Percentiles rank a stretch among this genome's conserved stretches.
Evolutionary conservation across 1,139 yeast species (phyloP).

Genomic region (Eremothecium sinecaudum): DNA sequence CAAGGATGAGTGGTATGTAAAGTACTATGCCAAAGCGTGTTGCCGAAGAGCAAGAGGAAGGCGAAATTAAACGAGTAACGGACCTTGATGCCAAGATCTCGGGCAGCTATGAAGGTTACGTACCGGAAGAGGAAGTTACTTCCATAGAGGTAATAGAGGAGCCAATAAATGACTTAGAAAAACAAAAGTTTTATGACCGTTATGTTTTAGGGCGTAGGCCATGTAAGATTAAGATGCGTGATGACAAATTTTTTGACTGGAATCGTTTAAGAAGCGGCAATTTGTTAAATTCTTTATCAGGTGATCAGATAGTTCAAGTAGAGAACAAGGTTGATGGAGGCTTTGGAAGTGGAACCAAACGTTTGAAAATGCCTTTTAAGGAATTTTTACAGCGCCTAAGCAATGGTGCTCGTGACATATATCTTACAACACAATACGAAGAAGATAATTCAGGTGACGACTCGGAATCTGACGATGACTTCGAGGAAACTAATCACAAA

Average conservation of each 20-base stretch:
- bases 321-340: slow-evolving; percentile 51
- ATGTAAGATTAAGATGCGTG: slow-evolving; percentile 18
- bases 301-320: slow-evolving; percentile 39
- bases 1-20: no score
- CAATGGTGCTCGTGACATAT: slow-evolving; percentile 38
- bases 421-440: slow-evolving; percentile 62
- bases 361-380: slow-evolving; percentile 41
- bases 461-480: slow-evolving; percentile 19
- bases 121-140: slow-evolving; percentile 7
- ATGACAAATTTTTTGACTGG: slow-evolving; percentile 13
- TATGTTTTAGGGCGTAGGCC: slow-evolving; percentile 18
- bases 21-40: slow-evolving; percentile 2
- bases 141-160: slow-evolving; percentile 14
- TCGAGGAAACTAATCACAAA: slow-evolving; percentile 14
- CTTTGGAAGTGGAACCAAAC: slow-evolving; percentile 52
- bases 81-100: slow-evolving; percentile 10
- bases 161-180: slow-evolving; percentile 13
- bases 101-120: slow-evolving; percentile 13
- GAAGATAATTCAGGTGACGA: slow-evolving; percentile 30
- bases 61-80: not conserved
- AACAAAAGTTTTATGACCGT: slow-evolving; percentile 11
- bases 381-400: slow-evolving; percentile 39
- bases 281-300: slow-evolving; percentile 31
- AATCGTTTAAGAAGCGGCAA: slow-evolving; percentile 31
- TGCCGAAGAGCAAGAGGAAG: not conserved